Evolutionary conservation across 75 land plant species (phyloP).

Genomic region (Larix kaempferi): DNA sequence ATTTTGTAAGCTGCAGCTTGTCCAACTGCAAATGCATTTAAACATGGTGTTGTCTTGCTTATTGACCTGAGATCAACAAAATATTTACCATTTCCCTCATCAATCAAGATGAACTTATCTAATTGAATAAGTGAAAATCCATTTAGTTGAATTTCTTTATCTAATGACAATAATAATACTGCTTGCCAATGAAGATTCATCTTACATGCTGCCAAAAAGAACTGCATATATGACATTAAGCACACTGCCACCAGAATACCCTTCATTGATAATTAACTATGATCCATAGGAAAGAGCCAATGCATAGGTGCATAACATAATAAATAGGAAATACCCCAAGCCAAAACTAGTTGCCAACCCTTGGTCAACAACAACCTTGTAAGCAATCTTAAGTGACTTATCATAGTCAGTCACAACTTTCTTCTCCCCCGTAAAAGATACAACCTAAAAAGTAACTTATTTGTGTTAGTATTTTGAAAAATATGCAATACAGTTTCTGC

Average conservation of each 20-base stretch:
- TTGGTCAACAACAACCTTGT: constrained; percentile 52
- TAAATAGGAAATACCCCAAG: constrained; percentile 51
- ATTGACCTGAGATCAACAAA: too few species aligned
- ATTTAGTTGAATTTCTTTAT: neutral
- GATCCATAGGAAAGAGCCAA: constrained; percentile 85
- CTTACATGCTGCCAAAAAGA: constrained; percentile 79
- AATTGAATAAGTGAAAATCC: neutral
- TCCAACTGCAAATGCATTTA: constrained; percentile 79
- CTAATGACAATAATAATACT: too few species aligned
- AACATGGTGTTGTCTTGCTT: constrained; percentile 73
- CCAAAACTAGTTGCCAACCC: constrained; percentile 68
- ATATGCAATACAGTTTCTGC: too few species aligned
- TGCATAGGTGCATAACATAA: constrained; percentile 56
- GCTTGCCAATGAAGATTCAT: constrained; percentile 5
- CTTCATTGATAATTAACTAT: constrained; percentile 52
- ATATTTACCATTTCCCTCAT: neutral
- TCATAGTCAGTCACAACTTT: constrained; percentile 61
- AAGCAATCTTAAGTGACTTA: constrained; percentile 55
- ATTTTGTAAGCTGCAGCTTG: constrained; percentile 94
- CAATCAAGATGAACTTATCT: neutral
- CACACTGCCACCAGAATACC: constrained; percentile 67
- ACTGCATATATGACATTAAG: constrained; percentile 74
- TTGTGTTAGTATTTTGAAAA: too few species aligned
- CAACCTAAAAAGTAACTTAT: constrained; percentile 36
- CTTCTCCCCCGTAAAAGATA: constrained; percentile 84